A percentile compares a stretch with the other conserved stretches of the same genome.
These are phyloP conservation scores for Ampelomyces quisqualis DNA, from an alignment of 2,329 filamentous ascomycete species.

Conservation along the genomic window DNA sequence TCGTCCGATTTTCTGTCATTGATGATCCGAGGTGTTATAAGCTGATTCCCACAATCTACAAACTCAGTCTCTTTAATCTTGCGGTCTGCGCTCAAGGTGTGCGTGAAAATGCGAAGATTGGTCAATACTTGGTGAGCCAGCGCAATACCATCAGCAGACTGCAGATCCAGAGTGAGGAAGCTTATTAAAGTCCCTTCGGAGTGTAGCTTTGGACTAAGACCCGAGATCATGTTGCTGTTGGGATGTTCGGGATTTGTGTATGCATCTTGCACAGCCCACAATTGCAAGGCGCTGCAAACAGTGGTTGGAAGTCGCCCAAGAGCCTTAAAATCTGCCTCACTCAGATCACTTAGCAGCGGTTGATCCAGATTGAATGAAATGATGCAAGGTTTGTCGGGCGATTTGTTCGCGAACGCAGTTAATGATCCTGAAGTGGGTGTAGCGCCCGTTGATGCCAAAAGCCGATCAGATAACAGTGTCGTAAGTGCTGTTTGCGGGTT, in stretches of 20 bases:
- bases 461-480: conserved; percentile 10
- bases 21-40: conserved; percentile 15
- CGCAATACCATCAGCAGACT: background rate
- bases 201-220: conserved; percentile 13
- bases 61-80: conserved; percentile 12
- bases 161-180: conserved; percentile 15
- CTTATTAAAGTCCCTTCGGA: conserved; percentile 12
- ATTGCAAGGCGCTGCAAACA: conserved; percentile 12
- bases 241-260: conserved; percentile 7
- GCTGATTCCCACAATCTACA: background rate
- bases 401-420: background rate
- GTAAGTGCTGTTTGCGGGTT: conserved; percentile 15
- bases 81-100: background rate
- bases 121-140: background rate
- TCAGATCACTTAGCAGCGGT: conserved; percentile 8
- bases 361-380: conserved; percentile 13
- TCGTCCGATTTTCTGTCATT: conserved; percentile 24
- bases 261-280: conserved; percentile 12
- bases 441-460: conserved; percentile 7
- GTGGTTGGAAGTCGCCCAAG: conserved; percentile 4
- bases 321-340: conserved; percentile 2
- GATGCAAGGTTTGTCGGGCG: conserved; percentile 20
- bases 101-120: background rate
- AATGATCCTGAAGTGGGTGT: conserved; percentile 2
- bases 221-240: conserved; percentile 13